Evolutionary conservation across 176 grass and related monocot species (phyloP), one percentile per base, ranked within the genome.

Genomic region (Tillandsia fasciculata): DNA sequence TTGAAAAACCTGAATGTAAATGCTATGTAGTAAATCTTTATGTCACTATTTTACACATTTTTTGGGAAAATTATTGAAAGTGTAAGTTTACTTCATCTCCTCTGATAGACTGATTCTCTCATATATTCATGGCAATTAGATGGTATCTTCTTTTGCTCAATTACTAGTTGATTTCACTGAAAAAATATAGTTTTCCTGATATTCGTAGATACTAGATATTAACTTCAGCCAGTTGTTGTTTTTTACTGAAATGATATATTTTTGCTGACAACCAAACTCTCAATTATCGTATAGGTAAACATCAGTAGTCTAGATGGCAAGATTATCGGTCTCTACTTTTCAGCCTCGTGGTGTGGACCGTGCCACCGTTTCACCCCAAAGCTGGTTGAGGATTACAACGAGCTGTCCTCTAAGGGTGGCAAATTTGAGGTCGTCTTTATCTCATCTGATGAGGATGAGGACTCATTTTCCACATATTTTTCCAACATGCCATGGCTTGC

Each of bases 401-500:
- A 77, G 20, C 51, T 77, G 59, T 77, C 17, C 7, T 59, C 33
- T 3, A 50, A 49, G 52, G 18, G 5, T 33, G 33, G 52, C 17
- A 68, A 68, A 1, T 77, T 77, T 69, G 74, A 77, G 74, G 29
- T 77, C n/a, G 65, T 77, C 29, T 77, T 69, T 49, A 14, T 77
- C 65, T 77, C 74, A 10, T n/a, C 29, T 49, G 74, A 77, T 50
- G 52, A 69, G 74, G 51, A 68, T 50, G 53, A 49, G 68, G 52
- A 77, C 8, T 77, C 64, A 58, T 77, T 69, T 51, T 22, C 5
- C 49, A 33, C 8, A 4, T 77, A 69, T 53, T 77, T 77, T 51
- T 69, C 74, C 12, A 12, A 59, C 52, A 69, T 77, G 74, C 74
- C 74, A 77, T 77, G 74, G 74, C 52, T 77, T 69, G 74, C 74